Base-by-base conservation (phyloP, 2,329 filamentous ascomycete species). In the Fusarium nygamai region DNA sequence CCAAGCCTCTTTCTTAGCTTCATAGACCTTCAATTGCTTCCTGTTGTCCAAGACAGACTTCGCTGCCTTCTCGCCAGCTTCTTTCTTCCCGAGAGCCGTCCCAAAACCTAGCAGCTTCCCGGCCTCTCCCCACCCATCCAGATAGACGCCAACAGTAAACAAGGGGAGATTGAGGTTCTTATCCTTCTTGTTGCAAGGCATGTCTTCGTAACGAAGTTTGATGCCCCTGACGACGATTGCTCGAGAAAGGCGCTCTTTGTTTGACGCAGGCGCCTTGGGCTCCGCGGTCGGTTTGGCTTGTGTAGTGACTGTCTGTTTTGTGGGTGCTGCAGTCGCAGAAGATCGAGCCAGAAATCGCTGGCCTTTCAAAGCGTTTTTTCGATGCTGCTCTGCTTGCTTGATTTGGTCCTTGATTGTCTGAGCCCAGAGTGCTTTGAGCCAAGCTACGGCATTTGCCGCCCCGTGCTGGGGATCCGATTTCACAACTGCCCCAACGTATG, bases 401-500 rank as follows among this genome's bases (percentile, higher is more conserved):
- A 92, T 89, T 34, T 92, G 86, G 31, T 88, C 83, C 34, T 84
- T 80, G 43, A 97, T 83, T 9, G 89, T 90, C 53, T 86, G 89
- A 8, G 88, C 88, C 94, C 95, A 98, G 2, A 98, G 84, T 13
- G 87, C 84, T 58, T 90, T 92, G 51, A 98, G 84, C 94, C 95
- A 98, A 20, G 86, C 81, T 59, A 92, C 87, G 5, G 89, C 91
- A 5, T 86, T 86, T 13, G 82, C 72, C 53, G 92, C 88, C 2
- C 95, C 95, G 53, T 89, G 80, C 7, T 84, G 82, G 0, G 90
- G 86, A 76, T 94, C 89, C 2, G 92, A 91, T 5, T 94, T 84
- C 39, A 97, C 88, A 11, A 95, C 83, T 7, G 93, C 95, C 14
- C 93, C 95, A 22, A 97, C 90, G 76, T 97, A 98, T 0, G 96